Base-by-base conservation (phyloP, 331 rosid species). In the Rhamnella rubrinervis region DNA sequence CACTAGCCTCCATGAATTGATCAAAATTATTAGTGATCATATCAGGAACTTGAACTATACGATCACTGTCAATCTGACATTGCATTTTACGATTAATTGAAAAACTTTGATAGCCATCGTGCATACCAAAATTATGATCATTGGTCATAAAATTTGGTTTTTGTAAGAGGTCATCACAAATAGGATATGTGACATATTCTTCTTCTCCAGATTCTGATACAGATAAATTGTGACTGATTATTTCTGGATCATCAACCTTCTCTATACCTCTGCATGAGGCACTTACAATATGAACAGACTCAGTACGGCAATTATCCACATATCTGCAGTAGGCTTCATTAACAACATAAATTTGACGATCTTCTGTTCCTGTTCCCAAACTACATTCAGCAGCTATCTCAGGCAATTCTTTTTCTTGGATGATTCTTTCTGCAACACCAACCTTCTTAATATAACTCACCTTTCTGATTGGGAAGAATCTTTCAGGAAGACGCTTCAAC, bases 401-500 rank as follows among this genome's bases (percentile, higher is more conserved):
- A 52, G 79, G 28, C 21, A 20, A 81, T 53, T 74, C 79, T 56
- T 40, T 23, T 23, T 23, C 23, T 23, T 23, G 23, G 23, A 23
- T 23, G 23, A 23, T 23, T 23, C 23, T 23, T 23, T 23, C 23
- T 23, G 23, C 23, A 23, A 23, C 23, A 23, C 1, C 23, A 23
- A 23, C 23, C 23, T 23, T 23, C 5, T 56, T 47, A 56, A 71
- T 21, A 64, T 71, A 37, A 75, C 70, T 19, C 64, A 87, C 99
- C 87, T 86, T 91, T 80, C 97, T 87, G 49, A 81, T 76, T 66
- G 85, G 80, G 60, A 78, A 70, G 28, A 95, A 85, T 86, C 93
- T 85, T 81, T 78, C 77, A 73, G 96, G 91, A 73, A 55, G 71
- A 68, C 62, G 67, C 59, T 67, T 66, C 40, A 6, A 20, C 63